Evolutionary conservation across 2,329 filamentous ascomycete species (phyloP).

Genomic region (Fusarium pseudograminearum): DNA sequence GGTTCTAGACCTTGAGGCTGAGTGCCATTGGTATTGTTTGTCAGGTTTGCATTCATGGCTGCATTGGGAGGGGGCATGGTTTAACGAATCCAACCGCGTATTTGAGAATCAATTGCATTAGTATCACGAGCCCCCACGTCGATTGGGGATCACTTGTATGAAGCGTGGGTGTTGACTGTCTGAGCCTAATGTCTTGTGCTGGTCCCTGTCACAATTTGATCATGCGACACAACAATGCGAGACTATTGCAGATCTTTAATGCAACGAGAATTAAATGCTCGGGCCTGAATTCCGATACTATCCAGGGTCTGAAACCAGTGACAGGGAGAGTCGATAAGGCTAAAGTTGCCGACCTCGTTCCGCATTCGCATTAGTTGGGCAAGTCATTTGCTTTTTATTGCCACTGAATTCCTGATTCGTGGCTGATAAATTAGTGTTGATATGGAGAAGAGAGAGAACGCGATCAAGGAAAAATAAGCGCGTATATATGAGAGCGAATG

Average conservation of each 20-base stretch:
- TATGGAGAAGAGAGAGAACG: background rate
- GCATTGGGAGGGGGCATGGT: slow-evolving; percentile 4
- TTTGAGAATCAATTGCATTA: background rate
- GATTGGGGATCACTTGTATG: too few species aligned
- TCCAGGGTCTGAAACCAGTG: slow-evolving; percentile 11
- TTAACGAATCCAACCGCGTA: background rate
- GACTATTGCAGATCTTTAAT: slow-evolving; percentile 2
- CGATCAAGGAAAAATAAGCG: slow-evolving; percentile 5
- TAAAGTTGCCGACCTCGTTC: background rate
- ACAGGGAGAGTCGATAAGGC: background rate
- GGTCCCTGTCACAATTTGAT: slow-evolving; percentile 22
- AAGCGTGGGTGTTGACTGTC: background rate
- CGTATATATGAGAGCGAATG: slow-evolving; percentile 1
- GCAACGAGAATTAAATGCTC: background rate
- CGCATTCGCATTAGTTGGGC: slow-evolving; percentile 1
- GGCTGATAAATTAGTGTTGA: background rate
- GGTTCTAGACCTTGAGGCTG: slow-evolving; percentile 7
- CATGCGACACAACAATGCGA: slow-evolving; percentile 10
- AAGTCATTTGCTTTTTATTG: slow-evolving; percentile 8
- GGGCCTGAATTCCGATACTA: slow-evolving; percentile 4
- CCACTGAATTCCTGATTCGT: slow-evolving; percentile 2
- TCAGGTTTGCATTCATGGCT: slow-evolving; percentile 20
- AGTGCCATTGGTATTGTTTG: slow-evolving; percentile 2
- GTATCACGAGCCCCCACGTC: background rate
- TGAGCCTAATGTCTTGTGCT: background rate